Evolutionary conservation across 805 yeast genomes (phyloP), one percentile per base, ranked within the genome.

Genomic region (Yarrowia divulgata): DNA sequence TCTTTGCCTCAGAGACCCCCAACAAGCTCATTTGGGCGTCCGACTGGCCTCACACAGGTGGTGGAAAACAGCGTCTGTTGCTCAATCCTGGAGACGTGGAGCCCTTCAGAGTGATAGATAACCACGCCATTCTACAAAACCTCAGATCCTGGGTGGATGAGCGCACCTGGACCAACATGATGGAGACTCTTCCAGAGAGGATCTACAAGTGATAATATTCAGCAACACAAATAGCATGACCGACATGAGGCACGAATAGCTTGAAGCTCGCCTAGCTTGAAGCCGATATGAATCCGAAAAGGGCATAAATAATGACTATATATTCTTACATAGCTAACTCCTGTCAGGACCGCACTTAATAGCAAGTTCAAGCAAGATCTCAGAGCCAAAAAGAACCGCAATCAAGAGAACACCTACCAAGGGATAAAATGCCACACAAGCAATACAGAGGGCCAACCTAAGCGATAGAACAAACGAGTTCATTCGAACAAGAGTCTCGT

Each of bases 1-100:
- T 23, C 18, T 63, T 63, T 1, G 68, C 68, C 6, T 39, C 55
- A 8, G 68, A 63, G n/a, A 18, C 48, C 13, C 68, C 68, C n/a
- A 49, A 63, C 37, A 63, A 48, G 40, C 57, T 63, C n/a, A 63
- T 63, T 12, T 63, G 55, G 55, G 68, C 68, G 0, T 48, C 68
- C 2, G 68, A 63, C 29, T 63, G 68, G 68, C 68, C 68, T 14
- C 68, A 63, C 13, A 63, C 68, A 8, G 68, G 68, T 13, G 68
- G 68, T 6, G 68, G 68, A 19, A 37, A 37, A 48, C 45, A 63
- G 14, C 19, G 68, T 8, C 45, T 39, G 39, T 3, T 19, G 37
- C 18, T 63, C 16, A 46, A 49, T 1, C 68, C 55, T 8, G 57
- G 57, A 12, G 57, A 46, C 6, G 48, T 49, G 6, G 68, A 63